Evolutionary conservation across 2,329 filamentous ascomycete species (phyloP), one percentile per base, ranked within the genome.

Genomic region (Coniochaeta hoffmannii): DNA sequence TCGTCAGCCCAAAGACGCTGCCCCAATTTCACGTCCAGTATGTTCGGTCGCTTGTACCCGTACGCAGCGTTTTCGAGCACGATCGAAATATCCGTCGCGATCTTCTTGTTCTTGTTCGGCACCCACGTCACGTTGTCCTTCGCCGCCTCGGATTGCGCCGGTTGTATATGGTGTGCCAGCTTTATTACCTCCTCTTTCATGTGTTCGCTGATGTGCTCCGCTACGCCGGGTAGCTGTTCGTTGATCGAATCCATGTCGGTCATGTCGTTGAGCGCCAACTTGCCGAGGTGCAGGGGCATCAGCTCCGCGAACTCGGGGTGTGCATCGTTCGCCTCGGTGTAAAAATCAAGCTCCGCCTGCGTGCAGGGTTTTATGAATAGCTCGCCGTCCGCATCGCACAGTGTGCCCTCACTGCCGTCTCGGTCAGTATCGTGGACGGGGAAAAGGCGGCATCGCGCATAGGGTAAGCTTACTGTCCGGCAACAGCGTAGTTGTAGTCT

Each of bases 301-400:
- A 93, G 82, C 24, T 86, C 81, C 53, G 85, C 81, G 64, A 97
- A 90, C 1, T 86, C 83, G 30, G 85, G 82, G 66, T 96, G 87
- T 22, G 79, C 72, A 32, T 80, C 71, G 53, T 71, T 70, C 28
- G 85, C 86, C 36, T 84, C 82, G 68, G 96, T 83, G 77, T 99
- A 99, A 71, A 99, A 99, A 46, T 85, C 80, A 64, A 97, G 84
- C 73, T 99, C 94, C 60, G 85, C 79, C 59, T 84, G 74, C 0
- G 89, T 96, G 71, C 93, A 97, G 17, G 94, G 94, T 73, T 99
- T 99, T 68, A 97, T 90, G 68, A 99, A 89, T 32, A 97, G 78
- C 60, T 88, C 83, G 68, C 94, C 94, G 54, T 89, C 85, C 55
- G 81, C 78, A 66, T 96, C 90, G 67, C 87, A 91, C 64, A 96